Percentiles rank a stretch among this genome's conserved stretches.
Conservation (phyloP, 2,329 filamentous ascomycete species). For the Tolypocladium pustulatum region DNA sequence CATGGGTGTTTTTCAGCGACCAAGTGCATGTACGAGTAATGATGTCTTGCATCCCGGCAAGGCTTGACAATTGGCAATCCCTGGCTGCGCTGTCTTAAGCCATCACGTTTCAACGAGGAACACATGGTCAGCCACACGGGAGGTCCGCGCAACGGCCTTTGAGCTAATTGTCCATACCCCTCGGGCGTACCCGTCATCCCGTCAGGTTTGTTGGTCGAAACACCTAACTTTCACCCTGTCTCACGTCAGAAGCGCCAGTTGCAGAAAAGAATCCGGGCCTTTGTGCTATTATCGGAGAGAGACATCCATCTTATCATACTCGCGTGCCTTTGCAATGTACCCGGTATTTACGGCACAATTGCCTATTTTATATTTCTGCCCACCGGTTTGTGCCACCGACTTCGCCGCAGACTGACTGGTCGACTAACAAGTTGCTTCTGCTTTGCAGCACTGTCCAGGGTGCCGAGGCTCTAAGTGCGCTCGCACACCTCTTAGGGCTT, state of each 20-base stretch:
- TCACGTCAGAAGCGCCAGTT: slow-evolving; percentile 5
- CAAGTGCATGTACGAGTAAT: slow-evolving; percentile 5
- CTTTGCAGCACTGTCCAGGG: neutral
- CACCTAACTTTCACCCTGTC: too few relatives aligned
- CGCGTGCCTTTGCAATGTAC: slow-evolving; percentile 1
- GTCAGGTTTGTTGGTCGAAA: neutral
- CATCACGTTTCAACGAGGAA: slow-evolving; percentile 24
- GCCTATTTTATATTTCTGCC: neutral
- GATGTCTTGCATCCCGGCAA: slow-evolving; percentile 9
- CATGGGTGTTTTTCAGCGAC: neutral
- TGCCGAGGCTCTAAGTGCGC: neutral
- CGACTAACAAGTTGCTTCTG: neutral
- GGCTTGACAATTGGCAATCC: slow-evolving; percentile 19
- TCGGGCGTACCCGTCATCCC: too few relatives aligned
- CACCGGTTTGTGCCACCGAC: neutral
- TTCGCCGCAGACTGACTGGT: neutral
- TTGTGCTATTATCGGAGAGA: neutral
- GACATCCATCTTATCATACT: neutral
- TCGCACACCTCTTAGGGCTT: neutral
- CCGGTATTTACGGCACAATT: neutral
- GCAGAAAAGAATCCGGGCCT: neutral
- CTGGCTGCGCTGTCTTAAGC: slow-evolving; percentile 16
- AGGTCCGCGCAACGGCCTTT: slow-evolving; percentile 3
- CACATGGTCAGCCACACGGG: slow-evolving; percentile 24
- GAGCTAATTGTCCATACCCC: neutral